phyloP scores from a whole-genome alignment of 2,329 filamentous ascomycete species.

The Xylariaceae sp. region DNA sequence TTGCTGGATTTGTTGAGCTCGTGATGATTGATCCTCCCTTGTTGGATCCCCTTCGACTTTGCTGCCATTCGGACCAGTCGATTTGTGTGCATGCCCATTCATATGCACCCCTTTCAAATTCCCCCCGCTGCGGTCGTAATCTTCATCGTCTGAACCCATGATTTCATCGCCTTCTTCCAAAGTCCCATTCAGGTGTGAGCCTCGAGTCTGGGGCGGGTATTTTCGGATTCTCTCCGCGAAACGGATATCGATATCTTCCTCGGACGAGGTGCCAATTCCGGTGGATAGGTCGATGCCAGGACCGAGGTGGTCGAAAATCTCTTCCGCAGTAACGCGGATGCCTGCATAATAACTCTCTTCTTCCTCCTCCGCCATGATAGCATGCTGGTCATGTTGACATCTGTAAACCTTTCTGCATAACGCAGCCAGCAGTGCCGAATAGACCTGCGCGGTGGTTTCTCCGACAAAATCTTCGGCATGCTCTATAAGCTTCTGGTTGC shows the following conservation, averaged over 20 bases:
- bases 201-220: constrained; percentile 27
- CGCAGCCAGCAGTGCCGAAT: constrained; percentile 64
- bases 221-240: constrained; percentile 42
- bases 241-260: constrained; percentile 39
- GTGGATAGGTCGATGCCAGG: constrained; percentile 47
- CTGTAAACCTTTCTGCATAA: constrained; percentile 63
- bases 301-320: constrained; percentile 51
- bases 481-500: constrained; percentile 71
- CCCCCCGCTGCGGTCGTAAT: constrained; percentile 31
- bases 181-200: constrained; percentile 18
- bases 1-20: constrained; percentile 47
- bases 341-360: constrained; percentile 30
- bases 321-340: constrained; percentile 45
- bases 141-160: constrained; percentile 32
- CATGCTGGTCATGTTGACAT: constrained; percentile 55
- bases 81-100: constrained; percentile 23
- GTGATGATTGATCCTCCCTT: constrained; percentile 39
- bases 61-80: constrained; percentile 22
- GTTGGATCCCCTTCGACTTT: constrained; percentile 36
- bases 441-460: constrained; percentile 70
- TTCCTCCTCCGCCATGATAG: constrained; percentile 40
- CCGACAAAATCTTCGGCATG: constrained; percentile 67
- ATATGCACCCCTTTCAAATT: constrained; percentile 17
- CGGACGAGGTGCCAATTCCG: constrained; percentile 52
- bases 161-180: constrained; percentile 27